Evolutionary conservation across 2,329 filamentous ascomycete species (phyloP), one percentile per base, ranked within the genome.

Genomic region (Aureobasidium sp.): DNA sequence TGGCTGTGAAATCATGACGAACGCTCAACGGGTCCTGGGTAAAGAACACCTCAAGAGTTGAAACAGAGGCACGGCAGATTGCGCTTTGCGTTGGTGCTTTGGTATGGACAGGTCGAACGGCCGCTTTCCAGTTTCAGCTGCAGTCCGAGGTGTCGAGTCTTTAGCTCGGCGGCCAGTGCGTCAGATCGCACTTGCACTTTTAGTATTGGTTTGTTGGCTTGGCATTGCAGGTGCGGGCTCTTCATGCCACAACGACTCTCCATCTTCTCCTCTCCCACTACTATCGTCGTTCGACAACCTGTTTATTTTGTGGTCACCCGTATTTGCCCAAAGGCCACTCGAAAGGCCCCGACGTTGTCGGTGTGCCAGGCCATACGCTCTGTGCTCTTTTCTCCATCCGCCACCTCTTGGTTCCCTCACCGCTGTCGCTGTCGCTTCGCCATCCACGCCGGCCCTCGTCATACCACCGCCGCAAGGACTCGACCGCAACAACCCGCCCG

Each of bases 221-320:
- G 38, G 37, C 40, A 23, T 43, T 23, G 7, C 13, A 46, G 21
- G 43, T 46, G 43, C 43, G 43, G 43, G 23, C 43, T 46, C 43
- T 46, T 46, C 43, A 46, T 46, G 43, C 43, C 43, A 46, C 23
- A 46, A n/a, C 43, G 43, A 46, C 60, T 42, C 46, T 38, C 45
- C 19, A 15, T 61, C 61, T 38, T 60, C 53, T 40, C 53, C 47
- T 60, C 54, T 58, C 57, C 60, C 61, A 61, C 62, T 63, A 64
- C 47, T n/a, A 46, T 61, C 55, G 42, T 49, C 55, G 21, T 49
- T 49, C 17, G 33, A 40, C 55, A 49, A 65, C 55, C 21, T 79
- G 77, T 93, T 61, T 53, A 62, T 66, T 67, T 68, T 67, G 33
- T 54, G 64, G 60, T 65, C 61, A 55, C 55, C 53, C 66, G 47